A percentile compares a stretch with the other conserved stretches of the same genome.
Conservation (phyloP, 148 eudicot species). For the Camellia granthamiana region DNA sequence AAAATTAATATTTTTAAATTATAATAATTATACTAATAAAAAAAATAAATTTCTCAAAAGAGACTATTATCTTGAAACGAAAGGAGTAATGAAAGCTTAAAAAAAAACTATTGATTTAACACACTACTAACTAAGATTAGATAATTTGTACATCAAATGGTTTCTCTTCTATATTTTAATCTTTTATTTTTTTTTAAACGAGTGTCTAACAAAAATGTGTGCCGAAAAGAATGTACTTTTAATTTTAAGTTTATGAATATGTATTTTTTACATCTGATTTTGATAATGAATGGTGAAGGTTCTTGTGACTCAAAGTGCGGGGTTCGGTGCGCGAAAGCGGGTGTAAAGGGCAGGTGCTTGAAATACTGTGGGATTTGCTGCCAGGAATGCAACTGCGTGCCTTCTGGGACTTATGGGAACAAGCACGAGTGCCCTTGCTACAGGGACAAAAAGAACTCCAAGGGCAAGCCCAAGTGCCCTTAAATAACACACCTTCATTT, state of each 20-base stretch:
- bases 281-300: background rate
- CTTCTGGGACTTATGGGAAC: constrained; percentile 45
- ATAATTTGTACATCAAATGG: too few relatives aligned
- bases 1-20: too few relatives aligned
- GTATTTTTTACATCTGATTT: background rate
- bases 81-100: too few relatives aligned
- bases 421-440: constrained; percentile 47
- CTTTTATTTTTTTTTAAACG: too few relatives aligned
- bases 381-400: constrained; percentile 38
- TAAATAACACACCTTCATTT: background rate
- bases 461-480: constrained; percentile 46
- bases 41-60: too few relatives aligned
- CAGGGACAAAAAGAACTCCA: constrained; percentile 35
- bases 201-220: too few relatives aligned
- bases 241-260: background rate
- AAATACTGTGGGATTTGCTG: constrained; percentile 42
- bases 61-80: too few relatives aligned
- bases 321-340: constrained; percentile 37
- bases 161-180: too few relatives aligned
- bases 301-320: constrained; percentile 30
- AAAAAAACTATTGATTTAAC: too few relatives aligned
- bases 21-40: too few relatives aligned
- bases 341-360: constrained; percentile 31
- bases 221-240: too few relatives aligned
- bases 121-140: too few relatives aligned